Percentiles rank a stretch among this genome's conserved stretches.
These are phyloP conservation scores for Pseudonectria buxi DNA, from an alignment of 2,329 filamentous ascomycete genomes.

Conservation along the genomic window DNA sequence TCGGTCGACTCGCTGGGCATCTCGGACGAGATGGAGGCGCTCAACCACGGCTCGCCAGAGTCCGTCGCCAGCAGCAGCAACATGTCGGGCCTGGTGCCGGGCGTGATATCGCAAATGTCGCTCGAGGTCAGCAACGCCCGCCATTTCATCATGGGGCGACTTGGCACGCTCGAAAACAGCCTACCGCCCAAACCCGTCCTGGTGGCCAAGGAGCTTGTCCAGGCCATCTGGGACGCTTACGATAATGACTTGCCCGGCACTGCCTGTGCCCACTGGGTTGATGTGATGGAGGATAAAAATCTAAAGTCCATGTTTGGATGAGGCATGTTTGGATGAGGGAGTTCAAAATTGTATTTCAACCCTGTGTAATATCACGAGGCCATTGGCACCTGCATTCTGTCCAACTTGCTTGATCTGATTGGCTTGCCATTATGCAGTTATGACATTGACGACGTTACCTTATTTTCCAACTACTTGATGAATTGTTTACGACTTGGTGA, in stretches of 20 bases:
- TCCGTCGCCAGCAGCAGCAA: slow-evolving; percentile 8
- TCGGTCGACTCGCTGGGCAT: slow-evolving; percentile 13
- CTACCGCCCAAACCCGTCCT: slow-evolving; percentile 35
- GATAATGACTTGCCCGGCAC: slow-evolving; percentile 28
- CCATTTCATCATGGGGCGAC: slow-evolving; percentile 31
- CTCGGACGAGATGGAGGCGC: slow-evolving; percentile 5
- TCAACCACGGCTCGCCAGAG: slow-evolving; percentile 2
- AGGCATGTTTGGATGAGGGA: too few species aligned
- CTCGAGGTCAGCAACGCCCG: slow-evolving; percentile 33
- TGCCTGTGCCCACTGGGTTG: slow-evolving; percentile 34
- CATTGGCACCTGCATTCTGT: too few species aligned
- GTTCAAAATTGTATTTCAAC: neutral
- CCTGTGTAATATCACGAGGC: too few species aligned
- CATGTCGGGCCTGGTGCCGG: slow-evolving; percentile 2
- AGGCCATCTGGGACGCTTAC: slow-evolving; percentile 35
- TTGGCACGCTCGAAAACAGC: slow-evolving; percentile 32
- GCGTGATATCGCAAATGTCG: slow-evolving; percentile 19
- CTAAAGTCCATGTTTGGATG: slow-evolving; percentile 29
- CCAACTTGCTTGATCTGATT: too few species aligned
- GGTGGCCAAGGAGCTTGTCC: slow-evolving; percentile 35
- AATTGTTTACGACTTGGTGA: too few species aligned
- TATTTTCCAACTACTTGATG: too few species aligned
- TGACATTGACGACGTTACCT: too few species aligned
- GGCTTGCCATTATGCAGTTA: too few species aligned
- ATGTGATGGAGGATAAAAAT: slow-evolving; percentile 33